Evolutionary conservation across 306 rosid genomes (phyloP), one percentile per base, ranked within the genome.

Genomic region (Quercus glauca): DNA sequence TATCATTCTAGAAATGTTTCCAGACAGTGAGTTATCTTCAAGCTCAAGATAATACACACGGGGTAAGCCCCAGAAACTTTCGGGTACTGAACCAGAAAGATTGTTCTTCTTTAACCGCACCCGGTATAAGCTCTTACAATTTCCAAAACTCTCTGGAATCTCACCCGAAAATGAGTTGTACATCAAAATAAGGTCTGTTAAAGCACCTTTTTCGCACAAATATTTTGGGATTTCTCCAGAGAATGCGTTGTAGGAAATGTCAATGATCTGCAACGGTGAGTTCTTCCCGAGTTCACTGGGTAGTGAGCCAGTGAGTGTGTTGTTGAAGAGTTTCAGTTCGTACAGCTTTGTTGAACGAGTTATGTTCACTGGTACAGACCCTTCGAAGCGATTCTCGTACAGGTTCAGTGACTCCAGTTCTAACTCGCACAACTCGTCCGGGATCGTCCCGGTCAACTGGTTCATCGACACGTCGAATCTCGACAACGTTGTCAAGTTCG

Each of bases 21-120:
- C 97, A 68, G 89, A 86, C 60, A 92, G 82, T 3, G 89, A 89
- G 75, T 92, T 92, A 0, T 82, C 86, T 45, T 55, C 78, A 78
- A 92, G 90, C 67, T 92, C 97, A 9, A 92, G 84, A 20, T 83
- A 57, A 76, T 51, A 73, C 60, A 90, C 60, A 20, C 76, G 88
- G n/a, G 91, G 95, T 65, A 92, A 69, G 69, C 93, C 93, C 97
- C 97, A 92, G 29, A 92, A 20, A 9, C 70, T 84, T 55, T 82
- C 89, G 28, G 95, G 95, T 76, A 92, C 93, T 19, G 29, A 28
- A 59, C 93, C 97, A n/a, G 90, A 85, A 9, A 92, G 87, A 20
- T 86, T 82, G 73, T 92, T 92, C 68, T 90, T 86, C 84, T 85
- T 83, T 23, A 92, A 72, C 64, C 97, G 76, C 69, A 90, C 85